Conservation (phyloP, 257 asterid species). For the Catharanthus roseus region DNA sequence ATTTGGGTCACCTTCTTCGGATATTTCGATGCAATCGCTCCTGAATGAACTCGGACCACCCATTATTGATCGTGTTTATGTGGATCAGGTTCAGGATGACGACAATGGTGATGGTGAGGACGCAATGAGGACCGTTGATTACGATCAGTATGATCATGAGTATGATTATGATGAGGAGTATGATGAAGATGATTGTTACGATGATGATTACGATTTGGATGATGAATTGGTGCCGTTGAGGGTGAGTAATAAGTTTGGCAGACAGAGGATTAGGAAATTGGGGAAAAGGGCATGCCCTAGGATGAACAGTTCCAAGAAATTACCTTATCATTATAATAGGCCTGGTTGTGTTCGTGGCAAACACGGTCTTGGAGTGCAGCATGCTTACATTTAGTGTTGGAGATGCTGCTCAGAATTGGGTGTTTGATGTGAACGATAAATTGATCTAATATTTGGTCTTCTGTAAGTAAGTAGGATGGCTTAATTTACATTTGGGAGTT, state of each 20-base stretch:
- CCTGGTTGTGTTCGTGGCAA: constrained; percentile 58
- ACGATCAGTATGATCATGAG: constrained; percentile 4
- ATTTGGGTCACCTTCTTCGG: constrained; percentile 26
- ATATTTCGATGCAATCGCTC: constrained; percentile 17
- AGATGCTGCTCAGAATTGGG: neutral
- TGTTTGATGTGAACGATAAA: neutral
- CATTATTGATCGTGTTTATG: neutral
- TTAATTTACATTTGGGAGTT: constrained; percentile 2
- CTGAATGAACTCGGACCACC: neutral
- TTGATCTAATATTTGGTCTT: constrained; percentile 7
- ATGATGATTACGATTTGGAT: constrained; percentile 35
- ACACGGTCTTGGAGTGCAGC: constrained; percentile 45
- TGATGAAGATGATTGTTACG: constrained; percentile 8
- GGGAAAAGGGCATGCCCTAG: constrained; percentile 60
- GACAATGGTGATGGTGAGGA: neutral
- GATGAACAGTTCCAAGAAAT: constrained; percentile 40
- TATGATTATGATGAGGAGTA: constrained; percentile 14
- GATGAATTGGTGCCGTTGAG: constrained; percentile 75
- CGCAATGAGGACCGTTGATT: constrained; percentile 14
- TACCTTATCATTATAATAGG: constrained; percentile 43
- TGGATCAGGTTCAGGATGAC: neutral
- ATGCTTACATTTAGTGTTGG: constrained; percentile 16
- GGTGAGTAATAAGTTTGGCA: constrained; percentile 50
- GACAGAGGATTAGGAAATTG: constrained; percentile 63
- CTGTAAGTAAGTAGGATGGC: constrained; percentile 16